Conservation (phyloP, 495 filamentous ascomycete genomes). For the Podospora appendiculata region DNA sequence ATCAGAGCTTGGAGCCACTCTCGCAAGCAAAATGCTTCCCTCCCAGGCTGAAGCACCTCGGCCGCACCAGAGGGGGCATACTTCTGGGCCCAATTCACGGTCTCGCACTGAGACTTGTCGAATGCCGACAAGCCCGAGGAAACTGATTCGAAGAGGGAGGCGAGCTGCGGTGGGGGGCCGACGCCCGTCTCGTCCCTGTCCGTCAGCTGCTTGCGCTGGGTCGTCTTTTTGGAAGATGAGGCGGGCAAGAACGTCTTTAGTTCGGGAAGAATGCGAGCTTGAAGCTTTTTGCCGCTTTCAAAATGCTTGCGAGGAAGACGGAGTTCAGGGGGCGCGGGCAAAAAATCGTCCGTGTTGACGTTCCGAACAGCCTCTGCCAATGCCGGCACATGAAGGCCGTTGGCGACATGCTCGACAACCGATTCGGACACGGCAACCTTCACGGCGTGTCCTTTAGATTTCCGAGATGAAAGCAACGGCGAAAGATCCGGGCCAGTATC, state of each 20-base stretch:
- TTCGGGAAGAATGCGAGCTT: constrained; percentile 29
- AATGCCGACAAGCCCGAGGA: constrained; percentile 61
- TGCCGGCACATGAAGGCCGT: constrained; percentile 22
- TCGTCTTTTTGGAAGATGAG: constrained; percentile 5
- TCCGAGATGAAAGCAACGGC: constrained; percentile 21
- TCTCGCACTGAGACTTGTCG: constrained; percentile 70
- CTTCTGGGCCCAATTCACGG: constrained; percentile 70
- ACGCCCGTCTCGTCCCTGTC: constrained; percentile 7
- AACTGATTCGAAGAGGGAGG: constrained; percentile 53
- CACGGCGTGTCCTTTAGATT: constrained; percentile 42
- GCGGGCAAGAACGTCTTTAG: constrained; percentile 13
- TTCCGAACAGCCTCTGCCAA: constrained; percentile 18
- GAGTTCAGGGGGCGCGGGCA: constrained; percentile 30
- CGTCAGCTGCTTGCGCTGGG: constrained; percentile 5
- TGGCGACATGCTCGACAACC: constrained; percentile 26
- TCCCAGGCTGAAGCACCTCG: constrained; percentile 70
- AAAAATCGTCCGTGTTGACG: constrained; percentile 29
- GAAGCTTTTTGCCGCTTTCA: constrained; percentile 41
- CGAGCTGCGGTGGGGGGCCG: constrained; percentile 49
- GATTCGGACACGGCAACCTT: constrained; percentile 36
- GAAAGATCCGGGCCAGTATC: neutral
- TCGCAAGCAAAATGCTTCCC: constrained; percentile 60
- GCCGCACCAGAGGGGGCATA: constrained; percentile 66
- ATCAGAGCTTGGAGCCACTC: constrained; percentile 79
- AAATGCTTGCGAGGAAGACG: constrained; percentile 40